Evolutionary conservation across 2,329 filamentous ascomycete genomes (phyloP).

Genomic region (Aspergillus sp.): DNA sequence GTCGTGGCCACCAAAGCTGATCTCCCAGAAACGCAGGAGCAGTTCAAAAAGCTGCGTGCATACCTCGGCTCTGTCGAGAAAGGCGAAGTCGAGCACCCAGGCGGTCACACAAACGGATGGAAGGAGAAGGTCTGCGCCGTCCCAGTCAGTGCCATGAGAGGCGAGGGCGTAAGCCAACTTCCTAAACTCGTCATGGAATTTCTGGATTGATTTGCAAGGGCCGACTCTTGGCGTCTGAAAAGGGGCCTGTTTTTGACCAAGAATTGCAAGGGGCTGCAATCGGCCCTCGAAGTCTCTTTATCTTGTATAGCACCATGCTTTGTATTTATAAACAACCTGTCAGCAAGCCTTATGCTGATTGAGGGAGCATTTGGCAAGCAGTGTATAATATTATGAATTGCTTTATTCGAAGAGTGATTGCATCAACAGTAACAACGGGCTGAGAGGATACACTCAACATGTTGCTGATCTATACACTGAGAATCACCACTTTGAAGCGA

Average conservation of each 20-base stretch:
- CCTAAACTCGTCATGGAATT: slow-evolving; percentile 43
- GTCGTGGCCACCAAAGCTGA: slow-evolving; percentile 94
- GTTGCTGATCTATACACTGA: too few species aligned
- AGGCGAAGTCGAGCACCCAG: slow-evolving; percentile 69
- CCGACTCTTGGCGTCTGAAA: neutral
- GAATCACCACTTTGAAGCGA: too few species aligned
- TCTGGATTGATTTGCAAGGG: slow-evolving; percentile 29
- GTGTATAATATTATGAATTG: neutral
- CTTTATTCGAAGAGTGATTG: too few species aligned
- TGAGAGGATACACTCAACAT: too few species aligned
- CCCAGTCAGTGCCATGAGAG: slow-evolving; percentile 85
- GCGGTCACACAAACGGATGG: slow-evolving; percentile 67
- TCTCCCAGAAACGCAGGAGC: slow-evolving; percentile 72
- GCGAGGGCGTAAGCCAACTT: slow-evolving; percentile 70
- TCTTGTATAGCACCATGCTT: neutral
- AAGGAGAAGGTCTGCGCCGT: slow-evolving; percentile 61
- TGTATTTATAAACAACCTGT: neutral
- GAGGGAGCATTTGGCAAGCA: neutral
- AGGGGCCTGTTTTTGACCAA: neutral
- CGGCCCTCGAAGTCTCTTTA: neutral
- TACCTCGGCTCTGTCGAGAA: slow-evolving; percentile 69
- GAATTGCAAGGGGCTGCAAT: neutral
- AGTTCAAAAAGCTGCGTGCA: slow-evolving; percentile 66
- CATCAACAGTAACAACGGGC: too few species aligned
- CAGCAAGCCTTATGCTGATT: neutral